These are phyloP conservation scores for Phialemoniopsis sp. DNA, from an alignment of 2,329 filamentous ascomycete genomes.

Conservation along the genomic window DNA sequence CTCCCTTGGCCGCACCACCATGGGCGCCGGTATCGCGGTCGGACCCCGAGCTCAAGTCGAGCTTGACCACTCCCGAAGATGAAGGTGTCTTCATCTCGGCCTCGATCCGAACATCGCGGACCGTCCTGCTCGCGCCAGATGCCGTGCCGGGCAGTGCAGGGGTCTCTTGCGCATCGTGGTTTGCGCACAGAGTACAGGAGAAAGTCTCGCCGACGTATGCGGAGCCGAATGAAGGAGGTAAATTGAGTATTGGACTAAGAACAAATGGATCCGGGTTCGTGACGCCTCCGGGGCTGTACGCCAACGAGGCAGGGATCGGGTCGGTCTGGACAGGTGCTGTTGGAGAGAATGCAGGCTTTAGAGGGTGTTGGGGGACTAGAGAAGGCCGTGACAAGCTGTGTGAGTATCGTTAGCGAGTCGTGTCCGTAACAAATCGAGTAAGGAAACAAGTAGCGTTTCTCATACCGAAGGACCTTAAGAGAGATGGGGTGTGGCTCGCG, in stretches of 20 bases:
- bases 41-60: slow-evolving; percentile 50
- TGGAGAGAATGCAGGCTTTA: slow-evolving; percentile 40
- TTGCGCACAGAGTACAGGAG: slow-evolving; percentile 91
- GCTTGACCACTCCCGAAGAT: slow-evolving; percentile 53
- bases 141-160: slow-evolving; percentile 12
- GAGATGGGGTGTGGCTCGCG: slow-evolving; percentile 79
- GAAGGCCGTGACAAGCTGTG: slow-evolving; percentile 76
- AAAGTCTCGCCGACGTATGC: slow-evolving; percentile 96
- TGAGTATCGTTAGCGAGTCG: slow-evolving; percentile 3
- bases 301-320: slow-evolving; percentile 63
- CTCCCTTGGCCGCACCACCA: slow-evolving; percentile 13
- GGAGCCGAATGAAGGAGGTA: slow-evolving; percentile 87
- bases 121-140: slow-evolving; percentile 31
- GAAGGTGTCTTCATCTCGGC: slow-evolving; percentile 93
- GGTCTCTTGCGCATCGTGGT: slow-evolving; percentile 63
- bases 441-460: background rate
- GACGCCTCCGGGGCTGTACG: slow-evolving; percentile 48
- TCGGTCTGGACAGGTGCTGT: slow-evolving; percentile 39
- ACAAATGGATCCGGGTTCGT: slow-evolving; percentile 53
- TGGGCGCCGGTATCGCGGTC: background rate
- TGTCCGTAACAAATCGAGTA: background rate
- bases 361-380: slow-evolving; percentile 66
- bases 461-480: slow-evolving; percentile 68
- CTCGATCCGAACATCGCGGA: slow-evolving; percentile 76
- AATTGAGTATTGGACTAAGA: slow-evolving; percentile 66